Base-by-base conservation (phyloP, 148 eudicot species). In the Rhododendron mucronatum region DNA sequence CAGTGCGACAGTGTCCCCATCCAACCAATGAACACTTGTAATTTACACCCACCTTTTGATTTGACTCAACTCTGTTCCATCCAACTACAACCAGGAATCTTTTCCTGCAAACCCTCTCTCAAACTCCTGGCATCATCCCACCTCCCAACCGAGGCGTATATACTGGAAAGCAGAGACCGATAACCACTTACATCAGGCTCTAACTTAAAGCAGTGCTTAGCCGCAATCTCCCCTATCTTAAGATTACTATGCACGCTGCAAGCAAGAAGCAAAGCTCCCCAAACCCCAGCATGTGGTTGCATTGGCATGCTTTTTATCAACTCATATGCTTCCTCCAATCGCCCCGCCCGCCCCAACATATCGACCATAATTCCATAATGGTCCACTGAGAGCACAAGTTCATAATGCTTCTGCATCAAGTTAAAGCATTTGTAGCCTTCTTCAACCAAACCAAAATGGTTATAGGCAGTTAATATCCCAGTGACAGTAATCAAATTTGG, bases 191-290 rank as follows among this genome's bases (percentile, higher is more conserved):
- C 89, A 84, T 96, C 94, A 20, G 88, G 90, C 87, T 92, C 98
- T 84, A 95, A 86, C 67, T 92, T 88, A 84, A 91, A 91, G 90
- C 98, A 96, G 28, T 90, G 91, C 71, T 86, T 91, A 47, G 95
- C 95, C 41, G 98, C 96, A 86, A 93, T 39, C 90, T 96, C 96
- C 13, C 95, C 98, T 55, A 96, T 89, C 87, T 91, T 93, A 26
- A 94, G 87, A 84, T 96, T 92, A 87, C 91, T 91, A 84, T 96
- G 95, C 75, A 92, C 47, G 85, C 91, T 94, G 78, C 98, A 96
- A 81, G 94, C 94, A 84, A 91, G 93, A 86, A 95, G 96, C 92
- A 96, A 88, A 26, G 98, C 98, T 71, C 98, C 98, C 98, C 98
- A 95, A 65, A 96, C 96, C 53, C 98, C 96, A 45, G 95, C 90